These are phyloP conservation scores for Lepidium sativum DNA, from an alignment of 345 rosid species.

Conservation along the genomic window DNA sequence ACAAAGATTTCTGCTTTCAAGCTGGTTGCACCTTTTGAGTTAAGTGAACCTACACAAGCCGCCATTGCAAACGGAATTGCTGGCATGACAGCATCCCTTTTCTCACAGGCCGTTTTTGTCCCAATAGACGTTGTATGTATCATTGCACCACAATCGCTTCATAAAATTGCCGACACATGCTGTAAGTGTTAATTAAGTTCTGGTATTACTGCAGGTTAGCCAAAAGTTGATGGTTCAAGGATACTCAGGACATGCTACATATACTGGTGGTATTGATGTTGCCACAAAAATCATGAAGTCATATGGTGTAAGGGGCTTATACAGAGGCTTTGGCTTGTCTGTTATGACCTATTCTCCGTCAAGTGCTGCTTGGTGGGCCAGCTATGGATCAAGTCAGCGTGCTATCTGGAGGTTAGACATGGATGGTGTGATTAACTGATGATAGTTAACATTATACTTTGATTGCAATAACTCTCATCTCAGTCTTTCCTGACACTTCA, in stretches of 20 bases:
- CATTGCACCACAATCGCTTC: background rate
- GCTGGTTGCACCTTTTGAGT: constrained; percentile 51
- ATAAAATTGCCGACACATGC: background rate
- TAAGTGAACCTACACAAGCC: constrained; percentile 76
- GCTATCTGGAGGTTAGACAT: constrained; percentile 74
- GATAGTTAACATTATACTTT: background rate
- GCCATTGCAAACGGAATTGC: constrained; percentile 93
- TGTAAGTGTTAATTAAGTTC: background rate
- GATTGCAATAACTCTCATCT: too few relatives aligned
- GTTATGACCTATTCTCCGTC: constrained; percentile 94
- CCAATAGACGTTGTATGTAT: constrained; percentile 87
- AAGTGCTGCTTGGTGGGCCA: constrained; percentile 99
- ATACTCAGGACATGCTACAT: constrained; percentile 79
- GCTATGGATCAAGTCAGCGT: constrained; percentile 95
- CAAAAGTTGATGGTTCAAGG: constrained; percentile 99
- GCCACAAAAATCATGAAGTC: constrained; percentile 65
- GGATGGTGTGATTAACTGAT: background rate
- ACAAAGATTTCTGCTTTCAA: constrained; percentile 70
- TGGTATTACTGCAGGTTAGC: constrained; percentile 52
- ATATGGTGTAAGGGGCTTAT: constrained; percentile 81
- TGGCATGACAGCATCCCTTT: constrained; percentile 85
- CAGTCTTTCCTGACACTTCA: too few relatives aligned
- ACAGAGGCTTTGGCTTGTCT: constrained; percentile 93
- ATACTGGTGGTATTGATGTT: constrained; percentile 91
- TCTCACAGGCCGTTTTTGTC: constrained; percentile 83